These are phyloP conservation scores for Clonostachys rosea DNA, from an alignment of 2,329 filamentous ascomycete genomes.

Conservation along the genomic window DNA sequence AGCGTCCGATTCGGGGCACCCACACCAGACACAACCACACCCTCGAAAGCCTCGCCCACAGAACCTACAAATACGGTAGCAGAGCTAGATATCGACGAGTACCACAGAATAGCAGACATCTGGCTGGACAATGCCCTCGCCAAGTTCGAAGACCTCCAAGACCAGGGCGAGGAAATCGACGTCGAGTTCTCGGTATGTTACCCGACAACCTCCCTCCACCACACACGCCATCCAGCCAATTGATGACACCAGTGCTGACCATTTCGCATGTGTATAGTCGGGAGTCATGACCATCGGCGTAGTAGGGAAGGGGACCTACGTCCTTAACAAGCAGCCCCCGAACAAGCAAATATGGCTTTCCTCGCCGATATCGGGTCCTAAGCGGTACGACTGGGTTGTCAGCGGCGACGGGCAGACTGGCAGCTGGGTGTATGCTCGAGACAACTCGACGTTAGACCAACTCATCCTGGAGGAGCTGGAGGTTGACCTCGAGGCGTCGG, in stretches of 20 bases:
- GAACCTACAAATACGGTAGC: slow-evolving; percentile 42
- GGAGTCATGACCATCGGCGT: slow-evolving; percentile 79
- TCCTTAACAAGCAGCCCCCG: slow-evolving; percentile 97
- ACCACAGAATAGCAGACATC: slow-evolving; percentile 71
- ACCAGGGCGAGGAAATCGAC: slow-evolving; percentile 71
- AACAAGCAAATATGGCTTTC: slow-evolving; percentile 98
- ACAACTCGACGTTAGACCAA: slow-evolving; percentile 70
- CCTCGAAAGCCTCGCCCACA: slow-evolving; percentile 21
- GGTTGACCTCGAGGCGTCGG: slow-evolving; percentile 46
- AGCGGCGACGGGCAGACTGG: slow-evolving; percentile 65
- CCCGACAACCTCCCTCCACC: not conserved
- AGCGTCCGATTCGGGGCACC: slow-evolving; percentile 36
- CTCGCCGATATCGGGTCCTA: slow-evolving; percentile 85
- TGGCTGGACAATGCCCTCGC: slow-evolving; percentile 59
- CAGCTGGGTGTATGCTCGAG: slow-evolving; percentile 84
- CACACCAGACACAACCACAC: slow-evolving; percentile 54
- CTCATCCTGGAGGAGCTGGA: slow-evolving; percentile 74
- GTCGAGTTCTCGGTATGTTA: slow-evolving; percentile 79
- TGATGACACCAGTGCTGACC: slow-evolving; percentile 1
- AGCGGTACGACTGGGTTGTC: slow-evolving; percentile 88
- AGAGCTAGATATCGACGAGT: slow-evolving; percentile 64
- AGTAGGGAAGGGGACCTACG: slow-evolving; percentile 71
- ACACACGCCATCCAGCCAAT: not conserved
- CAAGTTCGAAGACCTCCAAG: slow-evolving; percentile 69
- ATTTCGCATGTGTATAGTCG: slow-evolving; percentile 46